Conservation (phyloP, 2,329 filamentous ascomycete species). For the Pseudocercospora eumusae region DNA sequence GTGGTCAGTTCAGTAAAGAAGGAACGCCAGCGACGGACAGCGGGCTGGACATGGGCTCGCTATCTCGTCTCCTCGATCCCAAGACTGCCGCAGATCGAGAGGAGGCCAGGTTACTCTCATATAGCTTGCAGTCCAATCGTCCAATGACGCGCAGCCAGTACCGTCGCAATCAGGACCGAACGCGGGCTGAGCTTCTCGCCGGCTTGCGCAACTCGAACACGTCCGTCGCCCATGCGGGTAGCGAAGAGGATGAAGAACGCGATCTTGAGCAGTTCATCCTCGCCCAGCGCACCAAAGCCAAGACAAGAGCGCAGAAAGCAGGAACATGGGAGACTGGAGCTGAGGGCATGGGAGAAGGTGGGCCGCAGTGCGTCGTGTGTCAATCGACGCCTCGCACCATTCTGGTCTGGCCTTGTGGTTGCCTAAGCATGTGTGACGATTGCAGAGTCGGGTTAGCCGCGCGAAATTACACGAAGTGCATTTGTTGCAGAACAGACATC, state of each 20-base stretch:
- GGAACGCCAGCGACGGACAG: slow-evolving; percentile 57
- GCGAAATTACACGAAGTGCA: slow-evolving; percentile 96
- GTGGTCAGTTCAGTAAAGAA: slow-evolving; percentile 45
- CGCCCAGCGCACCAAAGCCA: slow-evolving; percentile 51
- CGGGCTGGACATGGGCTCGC: slow-evolving; percentile 38
- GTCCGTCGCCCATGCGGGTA: slow-evolving; percentile 17
- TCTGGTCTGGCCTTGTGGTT: slow-evolving; percentile 95
- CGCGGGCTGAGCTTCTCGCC: slow-evolving; percentile 68
- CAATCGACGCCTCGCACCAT: slow-evolving; percentile 83
- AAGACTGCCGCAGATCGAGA: slow-evolving; percentile 73
- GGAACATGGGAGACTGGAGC: slow-evolving; percentile 69
- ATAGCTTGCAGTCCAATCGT: slow-evolving; percentile 69
- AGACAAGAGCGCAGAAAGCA: slow-evolving; percentile 40
- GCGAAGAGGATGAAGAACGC: slow-evolving; percentile 58
- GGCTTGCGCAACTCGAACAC: slow-evolving; percentile 36
- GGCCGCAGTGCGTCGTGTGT: slow-evolving; percentile 90
- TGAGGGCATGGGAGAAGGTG: slow-evolving; percentile 69
- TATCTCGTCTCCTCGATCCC: slow-evolving; percentile 81
- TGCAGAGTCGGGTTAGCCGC: slow-evolving; percentile 90
- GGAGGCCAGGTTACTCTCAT: slow-evolving; percentile 77
- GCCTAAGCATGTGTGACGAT: slow-evolving; percentile 90
- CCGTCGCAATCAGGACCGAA: slow-evolving; percentile 65
- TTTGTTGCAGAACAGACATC: slow-evolving; percentile 87
- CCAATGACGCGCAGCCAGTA: slow-evolving; percentile 83
- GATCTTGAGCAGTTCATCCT: slow-evolving; percentile 62